phyloP scores from a whole-genome alignment of 305 asterid species.

The Lippia alba region DNA sequence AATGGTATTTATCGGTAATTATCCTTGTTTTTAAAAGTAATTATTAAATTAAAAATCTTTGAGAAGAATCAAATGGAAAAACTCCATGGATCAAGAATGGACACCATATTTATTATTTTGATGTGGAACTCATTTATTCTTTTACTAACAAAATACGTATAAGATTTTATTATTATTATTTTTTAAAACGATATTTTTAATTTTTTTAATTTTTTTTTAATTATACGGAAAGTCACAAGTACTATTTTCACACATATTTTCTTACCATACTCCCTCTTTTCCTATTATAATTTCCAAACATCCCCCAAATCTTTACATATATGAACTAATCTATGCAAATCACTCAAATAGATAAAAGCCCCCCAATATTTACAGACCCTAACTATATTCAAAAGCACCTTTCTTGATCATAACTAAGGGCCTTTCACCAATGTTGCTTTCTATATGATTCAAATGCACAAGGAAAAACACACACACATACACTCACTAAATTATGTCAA shows the following conservation, averaged over 20 bases:
- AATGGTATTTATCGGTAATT: too few relatives aligned
- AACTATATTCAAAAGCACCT: slow-evolving; percentile 3
- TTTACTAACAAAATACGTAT: too few relatives aligned
- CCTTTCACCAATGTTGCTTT: slow-evolving; percentile 4
- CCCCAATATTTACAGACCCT: slow-evolving; percentile 10
- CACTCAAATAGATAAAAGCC: slow-evolving; percentile 16
- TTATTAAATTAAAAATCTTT: too few relatives aligned
- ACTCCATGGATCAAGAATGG: too few relatives aligned
- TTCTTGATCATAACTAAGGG: slow-evolving; percentile 1
- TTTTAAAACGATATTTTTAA: too few relatives aligned
- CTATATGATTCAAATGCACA: neutral
- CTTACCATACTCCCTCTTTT: slow-evolving; percentile 19
- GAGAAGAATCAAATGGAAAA: too few relatives aligned
- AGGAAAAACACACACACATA: neutral
- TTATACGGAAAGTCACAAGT: neutral
- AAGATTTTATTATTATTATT: too few relatives aligned
- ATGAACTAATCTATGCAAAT: neutral
- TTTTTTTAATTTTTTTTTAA: too few relatives aligned
- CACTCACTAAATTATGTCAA: slow-evolving; percentile 30
- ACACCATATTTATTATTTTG: too few relatives aligned
- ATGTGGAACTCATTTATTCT: too few relatives aligned
- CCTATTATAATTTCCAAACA: slow-evolving; percentile 27
- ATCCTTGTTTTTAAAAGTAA: too few relatives aligned
- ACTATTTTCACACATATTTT: slow-evolving; percentile 8
- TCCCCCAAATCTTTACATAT: slow-evolving; percentile 21